Evolutionary conservation across 352 stramenopile species (phyloP).

Genomic region (Phytophthora rubi): DNA sequence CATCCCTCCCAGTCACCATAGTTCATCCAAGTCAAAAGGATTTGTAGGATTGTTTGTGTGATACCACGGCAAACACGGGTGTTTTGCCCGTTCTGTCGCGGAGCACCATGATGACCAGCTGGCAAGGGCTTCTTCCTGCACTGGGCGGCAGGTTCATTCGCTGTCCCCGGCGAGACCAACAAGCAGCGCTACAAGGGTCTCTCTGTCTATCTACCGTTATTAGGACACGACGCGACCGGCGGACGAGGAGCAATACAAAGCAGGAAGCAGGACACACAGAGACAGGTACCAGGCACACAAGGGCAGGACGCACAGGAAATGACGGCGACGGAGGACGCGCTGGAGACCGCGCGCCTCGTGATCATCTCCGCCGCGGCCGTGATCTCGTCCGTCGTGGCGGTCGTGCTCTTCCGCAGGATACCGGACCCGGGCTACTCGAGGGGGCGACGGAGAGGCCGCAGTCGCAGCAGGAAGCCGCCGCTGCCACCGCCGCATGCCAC

Average conservation of each 20-base stretch:
- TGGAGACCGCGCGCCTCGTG: constrained; percentile 45
- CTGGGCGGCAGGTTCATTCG: constrained; percentile 16
- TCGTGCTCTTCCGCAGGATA: constrained; percentile 43
- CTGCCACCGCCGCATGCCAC: constrained; percentile 35
- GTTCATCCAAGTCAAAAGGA: no score
- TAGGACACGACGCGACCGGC: neutral
- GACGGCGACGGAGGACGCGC: constrained; percentile 31
- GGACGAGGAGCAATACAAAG: neutral
- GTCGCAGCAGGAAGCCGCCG: constrained; percentile 20
- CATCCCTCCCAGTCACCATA: no score
- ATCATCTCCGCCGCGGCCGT: constrained; percentile 48
- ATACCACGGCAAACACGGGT: no score
- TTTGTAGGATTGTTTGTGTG: no score
- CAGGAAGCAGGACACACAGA: neutral
- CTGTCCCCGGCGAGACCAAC: neutral
- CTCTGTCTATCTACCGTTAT: neutral
- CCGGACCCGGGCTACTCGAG: constrained; percentile 30
- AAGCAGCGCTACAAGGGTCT: neutral
- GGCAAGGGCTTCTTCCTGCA: constrained; percentile 28
- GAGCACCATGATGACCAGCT: constrained; percentile 29
- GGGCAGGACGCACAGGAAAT: constrained; percentile 1
- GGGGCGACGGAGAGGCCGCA: constrained; percentile 11
- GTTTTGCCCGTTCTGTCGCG: no score
- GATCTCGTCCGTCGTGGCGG: constrained; percentile 44
- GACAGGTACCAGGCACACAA: neutral